Evolutionary conservation across 2,329 filamentous ascomycete species (phyloP).

Genomic region (Lithohypha guttulata): DNA sequence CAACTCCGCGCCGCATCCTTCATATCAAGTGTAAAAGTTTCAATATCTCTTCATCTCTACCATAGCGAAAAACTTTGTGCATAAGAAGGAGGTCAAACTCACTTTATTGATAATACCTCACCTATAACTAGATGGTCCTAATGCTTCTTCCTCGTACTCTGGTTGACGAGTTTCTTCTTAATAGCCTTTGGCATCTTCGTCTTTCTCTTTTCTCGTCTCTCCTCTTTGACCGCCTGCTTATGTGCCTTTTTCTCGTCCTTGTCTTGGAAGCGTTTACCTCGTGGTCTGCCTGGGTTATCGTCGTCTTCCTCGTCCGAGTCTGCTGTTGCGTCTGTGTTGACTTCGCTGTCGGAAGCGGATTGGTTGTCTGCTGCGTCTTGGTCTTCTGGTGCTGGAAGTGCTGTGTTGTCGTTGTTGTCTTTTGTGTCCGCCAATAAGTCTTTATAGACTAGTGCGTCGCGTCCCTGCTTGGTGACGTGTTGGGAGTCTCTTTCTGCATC

Average conservation of each 20-base stretch:
- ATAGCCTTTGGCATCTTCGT: constrained; percentile 94
- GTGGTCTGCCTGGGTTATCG: constrained; percentile 46
- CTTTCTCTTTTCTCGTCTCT: constrained; percentile 84
- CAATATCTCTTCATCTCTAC: constrained; percentile 8
- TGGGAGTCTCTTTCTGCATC: constrained; percentile 86
- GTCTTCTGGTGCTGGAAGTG: constrained; percentile 28
- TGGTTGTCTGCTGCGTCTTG: constrained; percentile 27
- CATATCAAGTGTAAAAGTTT: constrained; percentile 18
- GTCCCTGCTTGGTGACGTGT: constrained; percentile 61
- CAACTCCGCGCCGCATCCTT: not conserved
- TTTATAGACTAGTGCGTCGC: constrained; percentile 70
- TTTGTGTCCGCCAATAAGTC: constrained; percentile 64
- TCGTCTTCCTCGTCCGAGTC: constrained; percentile 36
- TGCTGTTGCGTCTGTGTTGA: constrained; percentile 10
- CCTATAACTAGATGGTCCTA: no score
- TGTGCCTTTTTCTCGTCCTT: constrained; percentile 84
- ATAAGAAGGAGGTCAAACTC: no score
- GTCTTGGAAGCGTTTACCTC: constrained; percentile 78
- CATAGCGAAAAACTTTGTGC: no score
- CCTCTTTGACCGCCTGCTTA: constrained; percentile 86
- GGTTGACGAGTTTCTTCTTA: constrained; percentile 75
- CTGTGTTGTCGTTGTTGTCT: constrained; percentile 29
- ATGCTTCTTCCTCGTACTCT: constrained; percentile 49
- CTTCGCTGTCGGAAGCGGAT: constrained; percentile 27
- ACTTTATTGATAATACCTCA: no score